A percentile compares a stretch with the other conserved stretches of the same genome.
Evolutionary conservation across 257 asterid genomes (phyloP).

Genomic region (Craterostigma plantagineum): DNA sequence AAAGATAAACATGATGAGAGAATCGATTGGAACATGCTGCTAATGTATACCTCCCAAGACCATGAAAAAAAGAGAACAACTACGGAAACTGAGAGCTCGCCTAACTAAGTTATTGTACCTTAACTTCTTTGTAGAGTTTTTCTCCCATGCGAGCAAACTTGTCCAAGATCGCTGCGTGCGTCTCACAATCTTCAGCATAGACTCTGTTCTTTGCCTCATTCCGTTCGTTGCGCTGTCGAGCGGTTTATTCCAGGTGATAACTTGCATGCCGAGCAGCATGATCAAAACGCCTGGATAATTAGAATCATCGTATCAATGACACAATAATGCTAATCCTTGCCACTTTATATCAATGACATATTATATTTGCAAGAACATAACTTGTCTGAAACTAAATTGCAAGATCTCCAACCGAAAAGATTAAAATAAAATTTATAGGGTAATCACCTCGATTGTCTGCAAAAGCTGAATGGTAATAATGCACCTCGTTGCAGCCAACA

Average conservation of each 20-base stretch:
- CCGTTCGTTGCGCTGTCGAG: slow-evolving; percentile 50
- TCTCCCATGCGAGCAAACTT: slow-evolving; percentile 97
- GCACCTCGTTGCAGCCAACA: slow-evolving; percentile 88
- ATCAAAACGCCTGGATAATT: slow-evolving; percentile 65
- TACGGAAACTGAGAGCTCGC: no score
- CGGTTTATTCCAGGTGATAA: slow-evolving; percentile 92
- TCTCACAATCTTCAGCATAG: slow-evolving; percentile 54
- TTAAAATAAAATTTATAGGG: no score
- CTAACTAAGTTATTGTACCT: no score
- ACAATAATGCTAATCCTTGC: not conserved
- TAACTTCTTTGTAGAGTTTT: slow-evolving; percentile 93
- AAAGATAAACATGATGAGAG: no score
- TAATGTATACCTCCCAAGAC: no score
- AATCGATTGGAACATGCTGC: no score
- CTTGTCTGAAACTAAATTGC: not conserved
- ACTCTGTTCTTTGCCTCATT: slow-evolving; percentile 31
- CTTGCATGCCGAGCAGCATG: slow-evolving; percentile 91
- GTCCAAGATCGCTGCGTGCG: slow-evolving; percentile 89
- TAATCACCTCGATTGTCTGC: slow-evolving; percentile 85
- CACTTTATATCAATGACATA: no score
- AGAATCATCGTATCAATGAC: not conserved
- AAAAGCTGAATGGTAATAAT: slow-evolving; percentile 83
- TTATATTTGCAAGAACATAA: not conserved
- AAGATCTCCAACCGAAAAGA: not conserved
- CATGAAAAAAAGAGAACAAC: no score